A percentile compares a stretch with the other conserved stretches of the same genome.
These are phyloP conservation scores for Cladosporium sp. DNA, from an alignment of 2,329 filamentous ascomycete genomes.

Conservation along the genomic window DNA sequence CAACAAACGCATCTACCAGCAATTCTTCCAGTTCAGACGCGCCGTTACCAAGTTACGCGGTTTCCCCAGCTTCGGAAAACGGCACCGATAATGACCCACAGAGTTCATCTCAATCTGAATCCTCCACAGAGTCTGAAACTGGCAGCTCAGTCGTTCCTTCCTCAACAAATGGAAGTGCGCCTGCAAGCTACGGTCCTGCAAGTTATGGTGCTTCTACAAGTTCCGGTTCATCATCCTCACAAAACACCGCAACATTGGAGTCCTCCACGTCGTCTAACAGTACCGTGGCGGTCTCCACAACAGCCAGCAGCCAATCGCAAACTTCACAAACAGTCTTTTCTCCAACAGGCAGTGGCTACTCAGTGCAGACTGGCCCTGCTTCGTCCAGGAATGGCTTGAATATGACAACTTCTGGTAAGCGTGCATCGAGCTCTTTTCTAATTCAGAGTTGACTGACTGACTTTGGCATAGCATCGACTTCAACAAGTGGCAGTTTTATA, in stretches of 20 bases:
- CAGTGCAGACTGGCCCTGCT: not conserved
- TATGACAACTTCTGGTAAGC: conserved; percentile 30
- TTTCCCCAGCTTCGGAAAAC: not conserved
- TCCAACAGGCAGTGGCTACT: not conserved
- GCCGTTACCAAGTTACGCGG: not conserved
- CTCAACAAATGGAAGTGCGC: not conserved
- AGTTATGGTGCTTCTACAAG: not conserved
- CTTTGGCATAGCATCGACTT: conserved; percentile 23
- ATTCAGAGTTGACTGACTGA: conserved; percentile 13
- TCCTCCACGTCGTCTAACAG: conserved; percentile 15
- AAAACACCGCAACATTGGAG: not conserved
- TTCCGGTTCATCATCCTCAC: not conserved
- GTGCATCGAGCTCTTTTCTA: not conserved
- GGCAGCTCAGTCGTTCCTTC: not conserved
- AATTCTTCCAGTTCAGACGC: not conserved
- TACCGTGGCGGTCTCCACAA: conserved; percentile 3
- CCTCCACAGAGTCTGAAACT: not conserved
- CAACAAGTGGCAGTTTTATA: conserved; percentile 22
- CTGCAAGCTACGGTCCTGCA: not conserved
- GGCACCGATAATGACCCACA: not conserved
- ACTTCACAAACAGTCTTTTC: not conserved
- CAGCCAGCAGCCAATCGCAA: not conserved
- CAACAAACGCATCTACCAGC: not conserved
- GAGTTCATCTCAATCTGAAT: not conserved
- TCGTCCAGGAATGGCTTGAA: conserved; percentile 20